A percentile compares a stretch with the other conserved stretches of the same genome.
Conservation (phyloP, 352 stramenopile species). For the Pythium volutum region DNA sequence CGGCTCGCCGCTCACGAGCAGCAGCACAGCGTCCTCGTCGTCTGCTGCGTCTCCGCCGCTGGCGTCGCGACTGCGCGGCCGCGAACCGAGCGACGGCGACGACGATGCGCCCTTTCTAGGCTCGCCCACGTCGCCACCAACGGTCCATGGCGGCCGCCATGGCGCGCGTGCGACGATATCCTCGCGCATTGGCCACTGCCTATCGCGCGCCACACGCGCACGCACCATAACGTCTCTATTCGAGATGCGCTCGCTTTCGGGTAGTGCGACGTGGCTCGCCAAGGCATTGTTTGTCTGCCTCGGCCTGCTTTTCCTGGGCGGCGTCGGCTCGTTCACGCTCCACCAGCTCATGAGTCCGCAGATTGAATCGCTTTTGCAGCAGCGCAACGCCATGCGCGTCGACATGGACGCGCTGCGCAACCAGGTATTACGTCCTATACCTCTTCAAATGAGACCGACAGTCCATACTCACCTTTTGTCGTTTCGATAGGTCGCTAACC, state of each 20-base stretch:
- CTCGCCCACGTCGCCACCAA: neutral
- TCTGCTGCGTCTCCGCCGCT: slow-evolving; percentile 1
- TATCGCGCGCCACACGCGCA: neutral
- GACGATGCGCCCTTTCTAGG: slow-evolving; percentile 12
- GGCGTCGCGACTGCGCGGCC: slow-evolving; percentile 5
- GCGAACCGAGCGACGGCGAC: slow-evolving; percentile 9
- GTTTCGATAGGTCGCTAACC: slow-evolving; percentile 47
- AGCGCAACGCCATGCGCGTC: slow-evolving; percentile 55
- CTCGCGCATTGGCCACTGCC: neutral
- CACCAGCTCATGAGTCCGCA: slow-evolving; percentile 76
- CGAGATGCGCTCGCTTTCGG: slow-evolving; percentile 3
- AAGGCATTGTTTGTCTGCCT: slow-evolving; percentile 47
- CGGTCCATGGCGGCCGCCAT: neutral
- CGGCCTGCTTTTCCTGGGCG: slow-evolving; percentile 53
- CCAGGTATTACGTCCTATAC: slow-evolving; percentile 32
- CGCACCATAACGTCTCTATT: slow-evolving; percentile 2
- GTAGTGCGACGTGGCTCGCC: slow-evolving; percentile 34
- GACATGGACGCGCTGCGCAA: slow-evolving; percentile 42
- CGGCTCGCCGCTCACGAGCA: neutral
- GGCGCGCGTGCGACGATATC: neutral
- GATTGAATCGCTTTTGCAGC: slow-evolving; percentile 59
- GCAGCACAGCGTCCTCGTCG: slow-evolving; percentile 1
- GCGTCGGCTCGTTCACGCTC: slow-evolving; percentile 64
- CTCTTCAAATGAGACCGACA: neutral
- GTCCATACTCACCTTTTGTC: neutral